Percentiles rank a stretch among this genome's conserved stretches.
These are phyloP conservation scores for Phyllosticta citriasiana DNA, from an alignment of 2,329 filamentous ascomycete species.

Conservation along the genomic window DNA sequence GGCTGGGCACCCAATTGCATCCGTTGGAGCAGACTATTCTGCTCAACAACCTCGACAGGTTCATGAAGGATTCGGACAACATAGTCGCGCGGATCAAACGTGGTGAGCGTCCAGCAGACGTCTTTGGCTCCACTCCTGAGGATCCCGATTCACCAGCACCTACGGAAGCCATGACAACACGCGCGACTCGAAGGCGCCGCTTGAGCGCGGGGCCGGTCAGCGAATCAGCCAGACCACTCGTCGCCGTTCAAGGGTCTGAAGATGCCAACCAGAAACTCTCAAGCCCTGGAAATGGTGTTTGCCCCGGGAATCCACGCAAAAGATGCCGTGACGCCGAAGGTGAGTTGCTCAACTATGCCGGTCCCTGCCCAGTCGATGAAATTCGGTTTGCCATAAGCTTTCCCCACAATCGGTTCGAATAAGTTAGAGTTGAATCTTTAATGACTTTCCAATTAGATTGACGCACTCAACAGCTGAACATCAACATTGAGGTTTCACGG, in stretches of 20 bases:
- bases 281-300: slow-evolving; percentile 1
- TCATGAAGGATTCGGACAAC: slow-evolving; percentile 5
- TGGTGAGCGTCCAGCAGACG: slow-evolving; percentile 8
- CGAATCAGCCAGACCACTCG: neutral
- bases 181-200: slow-evolving; percentile 1
- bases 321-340: neutral
- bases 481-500: no score
- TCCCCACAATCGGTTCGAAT: neutral
- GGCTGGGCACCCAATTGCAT: slow-evolving; percentile 3
- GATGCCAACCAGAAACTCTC: neutral
- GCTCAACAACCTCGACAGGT: slow-evolving; percentile 7
- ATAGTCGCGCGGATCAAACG: slow-evolving; percentile 7
- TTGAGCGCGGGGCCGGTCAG: slow-evolving; percentile 4
- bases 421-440: no score
- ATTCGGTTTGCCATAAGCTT: no score
- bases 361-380: no score
- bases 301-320: slow-evolving; percentile 4
- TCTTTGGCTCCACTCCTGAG: neutral
- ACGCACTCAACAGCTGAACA: no score
- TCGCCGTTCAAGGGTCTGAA: neutral
- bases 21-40: slow-evolving; percentile 8
- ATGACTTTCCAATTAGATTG: no score
- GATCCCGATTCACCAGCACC: no score
- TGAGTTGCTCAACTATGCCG: neutral
- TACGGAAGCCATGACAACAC: neutral